These are phyloP conservation scores for Lachnellula subtilissima DNA, from an alignment of 2,329 filamentous ascomycete species.

Conservation along the genomic window DNA sequence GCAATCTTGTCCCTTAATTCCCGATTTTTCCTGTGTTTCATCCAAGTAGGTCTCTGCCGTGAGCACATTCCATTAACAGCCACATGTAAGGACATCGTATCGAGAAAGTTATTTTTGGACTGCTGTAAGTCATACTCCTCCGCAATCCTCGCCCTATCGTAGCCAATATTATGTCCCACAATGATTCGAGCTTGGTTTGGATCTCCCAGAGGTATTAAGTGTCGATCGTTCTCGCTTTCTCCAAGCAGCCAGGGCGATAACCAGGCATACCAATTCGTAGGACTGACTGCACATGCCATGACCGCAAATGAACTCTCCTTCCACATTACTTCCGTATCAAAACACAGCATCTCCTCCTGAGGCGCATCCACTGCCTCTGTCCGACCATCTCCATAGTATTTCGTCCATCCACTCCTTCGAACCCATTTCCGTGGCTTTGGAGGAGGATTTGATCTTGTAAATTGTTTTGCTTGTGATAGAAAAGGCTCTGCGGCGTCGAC, in stretches of 20 bases:
- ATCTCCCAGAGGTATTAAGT: conserved; percentile 84
- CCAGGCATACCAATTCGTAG: conserved; percentile 95
- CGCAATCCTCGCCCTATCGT: conserved; percentile 79
- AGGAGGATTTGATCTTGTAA: conserved; percentile 58
- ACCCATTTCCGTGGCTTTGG: conserved; percentile 67
- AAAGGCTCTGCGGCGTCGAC: conserved; percentile 84
- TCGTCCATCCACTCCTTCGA: conserved; percentile 84
- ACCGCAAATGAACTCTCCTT: conserved; percentile 88
- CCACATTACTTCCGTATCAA: conserved; percentile 97
- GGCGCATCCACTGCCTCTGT: conserved; percentile 72
- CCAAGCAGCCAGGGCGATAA: conserved; percentile 90
- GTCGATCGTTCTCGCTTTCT: conserved; percentile 70
- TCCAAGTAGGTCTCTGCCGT: conserved; percentile 91
- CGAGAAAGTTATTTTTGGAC: conserved; percentile 79
- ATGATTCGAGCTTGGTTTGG: conserved; percentile 68
- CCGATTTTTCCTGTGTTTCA: conserved; percentile 88
- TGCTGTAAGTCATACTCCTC: conserved; percentile 88
- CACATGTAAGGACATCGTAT: conserved; percentile 97
- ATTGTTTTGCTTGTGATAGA: conserved; percentile 67
- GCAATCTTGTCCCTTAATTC: conserved; percentile 78
- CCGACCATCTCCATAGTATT: conserved; percentile 71
- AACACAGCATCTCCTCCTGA: conserved; percentile 76
- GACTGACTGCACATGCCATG: conserved; percentile 91
- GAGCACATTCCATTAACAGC: conserved; percentile 99
- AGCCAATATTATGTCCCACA: conserved; percentile 93